These are phyloP conservation scores for Cynara cardunculus DNA, from an alignment of 129 eudicot species.

Conservation along the genomic window DNA sequence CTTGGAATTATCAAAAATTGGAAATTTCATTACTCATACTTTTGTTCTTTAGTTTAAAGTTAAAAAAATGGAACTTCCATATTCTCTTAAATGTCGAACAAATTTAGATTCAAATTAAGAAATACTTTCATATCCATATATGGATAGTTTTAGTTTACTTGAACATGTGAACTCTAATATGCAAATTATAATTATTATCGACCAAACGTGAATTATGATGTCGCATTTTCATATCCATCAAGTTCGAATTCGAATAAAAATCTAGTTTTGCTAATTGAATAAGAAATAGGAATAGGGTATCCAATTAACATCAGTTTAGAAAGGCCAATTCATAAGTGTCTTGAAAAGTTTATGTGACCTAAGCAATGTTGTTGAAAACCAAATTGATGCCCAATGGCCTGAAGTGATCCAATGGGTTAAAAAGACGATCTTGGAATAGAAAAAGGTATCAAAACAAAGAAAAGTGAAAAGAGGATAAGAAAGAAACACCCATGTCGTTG, in stretches of 20 bases:
- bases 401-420: not conserved
- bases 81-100: not conserved
- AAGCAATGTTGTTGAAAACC: not conserved
- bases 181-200: not conserved
- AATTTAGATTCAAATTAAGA: not conserved
- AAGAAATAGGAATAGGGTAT: not conserved
- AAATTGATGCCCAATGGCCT: not conserved
- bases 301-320: not conserved
- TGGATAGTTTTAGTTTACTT: not conserved
- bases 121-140: not conserved
- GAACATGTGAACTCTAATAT: not conserved
- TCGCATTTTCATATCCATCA: not conserved
- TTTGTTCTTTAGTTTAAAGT: not conserved
- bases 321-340: not conserved
- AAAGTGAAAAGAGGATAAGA: not conserved
- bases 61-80: not conserved
- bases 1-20: not conserved
- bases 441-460: not conserved
- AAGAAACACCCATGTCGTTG: no score
- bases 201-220: not conserved
- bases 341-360: not conserved
- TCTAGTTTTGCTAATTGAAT: not conserved
- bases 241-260: not conserved
- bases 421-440: not conserved
- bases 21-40: not conserved